Evolutionary conservation across 2,329 filamentous ascomycete genomes (phyloP), one percentile per base, ranked within the genome.

Genomic region (Diplodia scrobiculata): DNA sequence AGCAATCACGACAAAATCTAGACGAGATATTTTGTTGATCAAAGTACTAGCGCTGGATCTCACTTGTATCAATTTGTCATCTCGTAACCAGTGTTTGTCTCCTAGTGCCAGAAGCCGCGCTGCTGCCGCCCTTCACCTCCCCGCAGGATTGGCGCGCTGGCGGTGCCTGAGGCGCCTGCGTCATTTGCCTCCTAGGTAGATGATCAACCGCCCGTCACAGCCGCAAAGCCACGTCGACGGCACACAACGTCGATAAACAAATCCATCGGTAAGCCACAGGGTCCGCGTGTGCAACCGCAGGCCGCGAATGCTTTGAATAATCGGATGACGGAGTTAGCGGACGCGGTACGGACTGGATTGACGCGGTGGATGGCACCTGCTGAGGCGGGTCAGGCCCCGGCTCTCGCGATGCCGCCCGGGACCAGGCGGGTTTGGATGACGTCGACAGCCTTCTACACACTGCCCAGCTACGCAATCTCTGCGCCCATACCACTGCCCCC

Each of bases 381-480:
- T 45, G 25, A 48, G 55, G 38, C 41, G 41, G 58, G 45, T 21
- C 53, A 17, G 53, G 53, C 36, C 53, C 34, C 19, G 29, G 32
- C 17, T 17, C 25, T 14, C 25, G 13, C 13, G 7, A 21, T 41
- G 55, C 55, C 55, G 38, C 21, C 55, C 58, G 58, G 58, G 58
- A 62, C 58, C 17, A 50, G 58, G 58, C 58, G 58, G 58, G 41
- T 62, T 25, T n/a, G 19, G 17, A 53, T 63, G 60, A 63, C 60
- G 60, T 63, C 50, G 32, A 19, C 25, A 41, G 36, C 19, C 19
- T 10, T n/a, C 9, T 21, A 9, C 11, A 50, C 63, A 65, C 63
- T 55, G 63, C 63, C 62, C 62, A 65, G n/a, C 17, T 60, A 59
- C 54, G 64, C 54, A 66, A 66, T 60, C 64, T 51, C 47, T 60